Evolutionary conservation across 768 basidiomycete genomes (phyloP).

Genomic region (Termitomyces sp.): DNA sequence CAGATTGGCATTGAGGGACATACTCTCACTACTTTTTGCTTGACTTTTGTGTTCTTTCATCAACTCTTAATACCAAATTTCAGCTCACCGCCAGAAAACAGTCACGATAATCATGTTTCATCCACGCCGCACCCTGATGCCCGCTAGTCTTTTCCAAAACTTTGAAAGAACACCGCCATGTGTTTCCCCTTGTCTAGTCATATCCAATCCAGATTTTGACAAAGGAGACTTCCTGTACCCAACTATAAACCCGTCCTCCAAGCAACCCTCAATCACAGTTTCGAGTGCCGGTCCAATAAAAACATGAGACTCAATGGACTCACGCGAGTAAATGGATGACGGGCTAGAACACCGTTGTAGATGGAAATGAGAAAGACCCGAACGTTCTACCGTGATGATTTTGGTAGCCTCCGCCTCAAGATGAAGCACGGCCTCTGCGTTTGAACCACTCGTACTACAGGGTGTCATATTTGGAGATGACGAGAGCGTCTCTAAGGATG

Average conservation of each 20-base stretch:
- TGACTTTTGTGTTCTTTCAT: neutral
- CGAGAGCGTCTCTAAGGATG: conserved; percentile 7
- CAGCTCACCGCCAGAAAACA: neutral
- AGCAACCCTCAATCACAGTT: neutral
- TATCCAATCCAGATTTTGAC: neutral
- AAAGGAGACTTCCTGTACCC: neutral
- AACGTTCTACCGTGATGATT: neutral
- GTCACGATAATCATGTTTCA: neutral
- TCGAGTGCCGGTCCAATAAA: neutral
- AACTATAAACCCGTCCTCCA: neutral
- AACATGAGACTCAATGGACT: neutral
- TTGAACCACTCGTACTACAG: neutral
- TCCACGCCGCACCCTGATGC: neutral
- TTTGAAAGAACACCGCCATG: neutral
- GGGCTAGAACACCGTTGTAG: neutral
- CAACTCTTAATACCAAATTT: neutral
- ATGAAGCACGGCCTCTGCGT: conserved; percentile 2
- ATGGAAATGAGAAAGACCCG: neutral
- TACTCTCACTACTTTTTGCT: neutral
- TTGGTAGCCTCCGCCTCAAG: neutral
- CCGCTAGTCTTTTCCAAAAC: neutral
- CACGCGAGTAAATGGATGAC: neutral
- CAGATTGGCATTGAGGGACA: neutral
- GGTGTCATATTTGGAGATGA: neutral
- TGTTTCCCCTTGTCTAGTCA: neutral